Evolutionary conservation across 768 basidiomycete species (phyloP).

Genomic region (Podaxis pistillaris): DNA sequence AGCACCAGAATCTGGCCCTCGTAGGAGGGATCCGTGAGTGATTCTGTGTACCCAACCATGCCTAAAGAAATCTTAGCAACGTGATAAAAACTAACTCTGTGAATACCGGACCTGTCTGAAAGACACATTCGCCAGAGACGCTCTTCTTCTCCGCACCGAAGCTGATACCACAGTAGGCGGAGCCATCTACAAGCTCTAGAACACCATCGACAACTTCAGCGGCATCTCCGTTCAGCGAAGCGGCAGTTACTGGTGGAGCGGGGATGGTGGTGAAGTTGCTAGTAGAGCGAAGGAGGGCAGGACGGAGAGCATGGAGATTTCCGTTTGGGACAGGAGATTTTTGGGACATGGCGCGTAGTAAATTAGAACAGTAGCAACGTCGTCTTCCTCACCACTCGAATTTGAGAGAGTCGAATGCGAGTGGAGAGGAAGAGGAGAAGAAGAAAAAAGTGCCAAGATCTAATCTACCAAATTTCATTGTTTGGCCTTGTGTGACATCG

Average conservation of each 20-base stretch:
- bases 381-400: conserved; percentile 51
- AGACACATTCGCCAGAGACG: conserved; percentile 97
- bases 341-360: conserved; percentile 12
- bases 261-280: conserved; percentile 34
- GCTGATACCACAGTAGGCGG: conserved; percentile 83
- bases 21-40: conserved; percentile 97
- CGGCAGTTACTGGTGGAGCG: conserved; percentile 35
- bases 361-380: conserved; percentile 13
- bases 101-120: conserved; percentile 87
- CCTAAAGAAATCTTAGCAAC: conserved; percentile 49
- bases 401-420: conserved; percentile 33
- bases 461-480: conserved; percentile 35
- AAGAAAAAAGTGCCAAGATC: conserved; percentile 34
- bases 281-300: conserved; percentile 43
- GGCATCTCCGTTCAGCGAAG: conserved; percentile 27
- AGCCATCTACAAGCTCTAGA: conserved; percentile 88
- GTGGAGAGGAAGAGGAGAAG: conserved; percentile 53
- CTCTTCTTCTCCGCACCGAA: conserved; percentile 93
- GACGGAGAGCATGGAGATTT: conserved; percentile 29
- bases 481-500: conserved; percentile 28
- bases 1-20: conserved; percentile 96
- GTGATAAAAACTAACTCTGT: conserved; percentile 2
- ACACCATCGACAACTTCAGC: conserved; percentile 54
- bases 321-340: conserved; percentile 20
- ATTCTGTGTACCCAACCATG: conserved; percentile 99